Evolutionary conservation across 306 rosid genomes (phyloP), one percentile per base, ranked within the genome.

Genomic region (Neltuma alba): DNA sequence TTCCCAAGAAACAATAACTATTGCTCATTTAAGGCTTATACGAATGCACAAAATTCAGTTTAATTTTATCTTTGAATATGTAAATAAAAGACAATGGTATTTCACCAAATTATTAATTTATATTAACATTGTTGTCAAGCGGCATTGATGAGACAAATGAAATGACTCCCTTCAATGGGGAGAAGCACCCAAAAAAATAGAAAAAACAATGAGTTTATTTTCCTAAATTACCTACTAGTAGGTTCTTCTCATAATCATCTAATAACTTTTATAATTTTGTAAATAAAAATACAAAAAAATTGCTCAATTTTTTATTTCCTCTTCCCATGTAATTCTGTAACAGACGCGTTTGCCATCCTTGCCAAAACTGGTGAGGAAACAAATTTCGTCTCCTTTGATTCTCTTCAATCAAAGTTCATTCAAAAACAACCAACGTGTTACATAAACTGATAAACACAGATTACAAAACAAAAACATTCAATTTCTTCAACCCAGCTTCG

Each of bases 401-500:
- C 72, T 63, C 85, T 83, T 77, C 48, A 89, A 79, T 60, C 66
- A 60, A 12, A 86, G 68, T 84, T 72, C 76, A 80, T 82, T 83
- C 80, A 77, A 82, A 76, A 80, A 82, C 74, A 81, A 62, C 0
- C 21, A 25, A 54, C 14, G 14, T 62, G 80, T 86, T 83, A 74
- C 81, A 79, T 47, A 75, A 83, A 76, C 64, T 58, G 75, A 80
- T 60, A 77, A 60, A 80, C 58, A 87, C 78, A 80, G 83, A 42
- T 85, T 85, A 86, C 88, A 87, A 72, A 76, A 79, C 85, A 63
- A 82, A 79, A 80, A 72, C 79, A 54, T 47, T 18, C 25, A 20
- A 18, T 50, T 54, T 54, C 14, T 40, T 82, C 74, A 95, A 81
- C 98, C 96, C 80, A 95, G 88, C 88, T 95, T 89, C 85, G 91